Evolutionary conservation across 805 yeast genomes (phyloP), one percentile per base, ranked within the genome.

Genomic region (Wickerhamomyces strasburgensis): DNA sequence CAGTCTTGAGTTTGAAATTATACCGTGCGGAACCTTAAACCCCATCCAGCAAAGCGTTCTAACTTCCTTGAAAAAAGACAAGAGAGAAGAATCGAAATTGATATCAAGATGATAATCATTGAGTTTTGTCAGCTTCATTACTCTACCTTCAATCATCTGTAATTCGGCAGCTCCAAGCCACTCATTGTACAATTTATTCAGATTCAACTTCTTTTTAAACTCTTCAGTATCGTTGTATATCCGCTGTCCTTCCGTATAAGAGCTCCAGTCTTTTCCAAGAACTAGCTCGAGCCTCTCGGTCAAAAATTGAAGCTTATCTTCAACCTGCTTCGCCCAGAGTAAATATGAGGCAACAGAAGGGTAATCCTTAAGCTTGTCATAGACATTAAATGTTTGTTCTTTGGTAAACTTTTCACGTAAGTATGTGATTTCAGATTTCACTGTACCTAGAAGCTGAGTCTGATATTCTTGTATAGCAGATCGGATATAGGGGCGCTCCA

Each of bases 221-320:
- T 62, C 56, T 3, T 54, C 47, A 17, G 75, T 66, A 41, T 76
- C 84, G 2, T 63, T 55, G 9, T 70, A 62, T 1, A 90, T 71
- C 42, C 70, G 73, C 35, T 68, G 71, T 0, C 96, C 96, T 35
- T 80, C 87, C 3, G 80, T 72, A 40, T 74, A 76, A 8, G 66
- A 59, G 15, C 56, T 60, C 89, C 89, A 82, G 6, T 76, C 75
- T 14, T 64, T 51, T 0, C 88, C 84, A 6, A 82, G 58, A 4
- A 80, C 65, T 10, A 66, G 55, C 30, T 72, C 75, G 6, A 80
- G 57, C 21, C 75, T 64, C 4, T 54, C 46, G 23, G 66, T 49
- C n/a, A 78, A 52, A 17, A 58, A 55, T 4, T 59, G 56, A 3
- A 79, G 50, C 33, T 72, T 72, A 18, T 56, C 44, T 25, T 64